Evolutionary conservation across 1,139 yeast genomes (phyloP).

Genomic region (Kurtzmaniella quercitrusa): DNA sequence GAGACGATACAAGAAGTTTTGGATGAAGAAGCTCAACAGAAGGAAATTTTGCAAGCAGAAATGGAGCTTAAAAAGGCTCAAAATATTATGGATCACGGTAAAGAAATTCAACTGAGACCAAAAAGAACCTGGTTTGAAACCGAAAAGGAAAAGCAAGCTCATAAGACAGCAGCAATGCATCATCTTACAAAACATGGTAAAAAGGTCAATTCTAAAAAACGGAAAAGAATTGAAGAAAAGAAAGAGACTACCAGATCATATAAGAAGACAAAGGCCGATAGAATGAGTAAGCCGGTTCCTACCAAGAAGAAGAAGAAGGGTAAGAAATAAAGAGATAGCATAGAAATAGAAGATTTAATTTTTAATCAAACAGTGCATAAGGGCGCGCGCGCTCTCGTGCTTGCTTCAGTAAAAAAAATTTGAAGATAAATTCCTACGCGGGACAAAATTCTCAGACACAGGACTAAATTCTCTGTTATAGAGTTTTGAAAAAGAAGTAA

Average conservation of each 20-base stretch:
- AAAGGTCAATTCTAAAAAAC: slow-evolving; percentile 52
- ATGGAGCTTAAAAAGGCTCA: slow-evolving; percentile 85
- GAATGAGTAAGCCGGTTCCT: slow-evolving; percentile 33
- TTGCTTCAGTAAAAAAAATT: too few relatives aligned
- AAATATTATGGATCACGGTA: slow-evolving; percentile 72
- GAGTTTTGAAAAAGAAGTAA: background rate
- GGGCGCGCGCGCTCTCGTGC: too few relatives aligned
- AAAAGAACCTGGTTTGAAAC: slow-evolving; percentile 95
- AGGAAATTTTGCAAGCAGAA: slow-evolving; percentile 83
- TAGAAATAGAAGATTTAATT: background rate
- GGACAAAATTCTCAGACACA: background rate
- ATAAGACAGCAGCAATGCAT: slow-evolving; percentile 41
- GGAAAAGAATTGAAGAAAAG: slow-evolving; percentile 49
- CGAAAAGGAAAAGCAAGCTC: slow-evolving; percentile 60
- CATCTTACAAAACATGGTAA: slow-evolving; percentile 44
- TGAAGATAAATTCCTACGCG: background rate
- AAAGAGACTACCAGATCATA: slow-evolving; percentile 52
- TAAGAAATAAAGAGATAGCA: slow-evolving; percentile 12
- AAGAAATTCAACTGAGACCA: slow-evolving; percentile 86
- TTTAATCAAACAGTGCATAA: too few relatives aligned
- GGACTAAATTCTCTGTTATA: too few relatives aligned
- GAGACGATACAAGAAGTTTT: slow-evolving; percentile 69
- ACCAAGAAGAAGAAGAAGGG: slow-evolving; percentile 12
- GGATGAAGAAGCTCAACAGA: slow-evolving; percentile 84
- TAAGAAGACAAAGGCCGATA: slow-evolving; percentile 68